phyloP scores from a whole-genome alignment of 371 early-diverging fungal species.

The Nematocida ausubeli region DNA sequence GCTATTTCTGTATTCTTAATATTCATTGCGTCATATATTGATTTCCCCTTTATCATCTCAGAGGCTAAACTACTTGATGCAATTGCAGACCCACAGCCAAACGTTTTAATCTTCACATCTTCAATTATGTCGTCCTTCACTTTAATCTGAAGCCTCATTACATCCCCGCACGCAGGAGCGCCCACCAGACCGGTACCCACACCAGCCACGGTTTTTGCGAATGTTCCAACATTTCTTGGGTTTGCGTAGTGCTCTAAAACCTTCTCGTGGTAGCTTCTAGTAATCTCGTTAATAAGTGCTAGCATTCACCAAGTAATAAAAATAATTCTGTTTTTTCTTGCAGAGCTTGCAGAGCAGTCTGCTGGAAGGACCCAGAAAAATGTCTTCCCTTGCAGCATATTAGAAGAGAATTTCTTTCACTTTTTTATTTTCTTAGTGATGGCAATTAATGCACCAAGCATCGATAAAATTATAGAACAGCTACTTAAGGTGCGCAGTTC shows the following conservation, averaged over 20 bases:
- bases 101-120: conserved; percentile 95
- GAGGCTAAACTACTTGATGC: conserved; percentile 85
- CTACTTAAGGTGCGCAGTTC: conserved; percentile 76
- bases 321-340: background rate
- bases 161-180: conserved; percentile 97
- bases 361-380: background rate
- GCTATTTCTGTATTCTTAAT: conserved; percentile 94
- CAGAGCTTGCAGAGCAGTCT: background rate
- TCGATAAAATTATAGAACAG: conserved; percentile 68
- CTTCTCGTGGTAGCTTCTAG: conserved; percentile 66
- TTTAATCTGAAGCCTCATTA: conserved; percentile 93
- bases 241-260: conserved; percentile 85
- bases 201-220: conserved; percentile 75
- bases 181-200: conserved; percentile 96
- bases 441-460: conserved; percentile 23
- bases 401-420: conserved; percentile 7
- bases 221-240: conserved; percentile 91
- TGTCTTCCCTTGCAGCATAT: background rate
- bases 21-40: conserved; percentile 77
- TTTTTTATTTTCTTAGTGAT: conserved; percentile 18
- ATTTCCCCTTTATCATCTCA: conserved; percentile 85
- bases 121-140: conserved; percentile 81
- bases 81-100: conserved; percentile 97
- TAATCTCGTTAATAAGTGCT: conserved; percentile 28
- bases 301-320: background rate